Base-by-base conservation (phyloP, 2,329 filamentous ascomycete species). In the Ophiocordyceps camponoti-floridani region DNA sequence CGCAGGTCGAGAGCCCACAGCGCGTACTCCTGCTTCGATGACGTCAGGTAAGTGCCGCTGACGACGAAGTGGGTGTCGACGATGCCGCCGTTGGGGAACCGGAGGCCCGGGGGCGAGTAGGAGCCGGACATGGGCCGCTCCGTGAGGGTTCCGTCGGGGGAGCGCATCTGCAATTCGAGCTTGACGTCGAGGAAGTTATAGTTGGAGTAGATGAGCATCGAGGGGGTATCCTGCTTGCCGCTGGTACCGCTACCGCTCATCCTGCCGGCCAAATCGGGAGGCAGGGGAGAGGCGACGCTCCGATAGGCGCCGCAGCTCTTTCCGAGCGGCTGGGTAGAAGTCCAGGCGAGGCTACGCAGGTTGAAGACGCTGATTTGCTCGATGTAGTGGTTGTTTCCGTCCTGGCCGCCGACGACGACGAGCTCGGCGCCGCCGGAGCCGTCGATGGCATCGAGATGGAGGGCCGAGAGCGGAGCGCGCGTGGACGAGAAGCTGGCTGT, bases 361-460 rank as follows among this genome's bases (percentile, higher is more conserved):
- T 98, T 98, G 69, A 98, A 98, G 3, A 98, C 86, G 58, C 87
- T 96, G 50, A 98, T 93, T 62, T 98, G 87, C 62, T 98, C 89
- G 52, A 98, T 98, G 58, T 98, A 98, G 60, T 94, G 88, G 60
- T 98, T 98, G n/a, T 82, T 82, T 45, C 84, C 91, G 57, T 98
- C 91, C 61, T 98, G 91, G 0, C 91, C 91, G 48, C 91, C 91
- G 8, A 96, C 88, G 13, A 98, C 82, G 6, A 98, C 76, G 89
- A 98, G 95, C 60, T 98, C 89, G 2, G 91, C 86, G 30, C 91
- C 91, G 14, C 91, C 91, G 18, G 78, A 77, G 1, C 91, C 89
- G 60, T 98, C 88, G 47, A 96, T 79, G 49, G 84, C 86, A 51
- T 95, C 95, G 58, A 95, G 84, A 47, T 93, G 84, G 27, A 95